Conservation (phyloP, 805 yeast genomes). For the Blastobotrys chiropterorum region DNA sequence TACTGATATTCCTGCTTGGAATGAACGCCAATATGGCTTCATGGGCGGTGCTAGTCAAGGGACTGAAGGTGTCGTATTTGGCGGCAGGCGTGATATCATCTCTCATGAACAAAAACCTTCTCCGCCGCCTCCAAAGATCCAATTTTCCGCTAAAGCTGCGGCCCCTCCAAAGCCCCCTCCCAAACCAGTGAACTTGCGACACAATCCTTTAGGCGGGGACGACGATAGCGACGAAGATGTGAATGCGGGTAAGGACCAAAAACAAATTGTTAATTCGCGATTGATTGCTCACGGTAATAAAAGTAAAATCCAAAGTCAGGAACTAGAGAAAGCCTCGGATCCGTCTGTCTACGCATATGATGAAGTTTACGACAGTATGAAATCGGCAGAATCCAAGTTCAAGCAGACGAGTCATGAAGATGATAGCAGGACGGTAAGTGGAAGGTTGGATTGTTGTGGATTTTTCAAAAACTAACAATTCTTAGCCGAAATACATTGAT, state of each 20-base stretch:
- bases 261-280: slow-evolving; percentile 1
- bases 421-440: slow-evolving; percentile 9
- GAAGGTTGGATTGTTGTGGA: background rate
- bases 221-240: slow-evolving; percentile 8
- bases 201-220: slow-evolving; percentile 8
- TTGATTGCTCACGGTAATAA: slow-evolving; percentile 6
- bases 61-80: slow-evolving; percentile 49
- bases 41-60: slow-evolving; percentile 45
- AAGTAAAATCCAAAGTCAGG: slow-evolving; percentile 4
- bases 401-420: background rate
- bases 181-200: background rate
- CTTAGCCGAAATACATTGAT: slow-evolving; percentile 34
- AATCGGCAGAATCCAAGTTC: slow-evolving; percentile 20
- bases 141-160: slow-evolving; percentile 7
- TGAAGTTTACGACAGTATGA: slow-evolving; percentile 42
- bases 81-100: slow-evolving; percentile 44
- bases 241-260: slow-evolving; percentile 6
- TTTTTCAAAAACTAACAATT: background rate
- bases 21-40: slow-evolving; percentile 53
- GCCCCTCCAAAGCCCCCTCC: slow-evolving; percentile 1
- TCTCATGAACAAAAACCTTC: slow-evolving; percentile 9
- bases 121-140: slow-evolving; percentile 16
- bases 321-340: slow-evolving; percentile 7
- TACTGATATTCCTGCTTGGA: slow-evolving; percentile 46
- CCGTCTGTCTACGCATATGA: slow-evolving; percentile 36